Conservation (phyloP, 495 filamentous ascomycete species). For the Monascus purpureus region DNA sequence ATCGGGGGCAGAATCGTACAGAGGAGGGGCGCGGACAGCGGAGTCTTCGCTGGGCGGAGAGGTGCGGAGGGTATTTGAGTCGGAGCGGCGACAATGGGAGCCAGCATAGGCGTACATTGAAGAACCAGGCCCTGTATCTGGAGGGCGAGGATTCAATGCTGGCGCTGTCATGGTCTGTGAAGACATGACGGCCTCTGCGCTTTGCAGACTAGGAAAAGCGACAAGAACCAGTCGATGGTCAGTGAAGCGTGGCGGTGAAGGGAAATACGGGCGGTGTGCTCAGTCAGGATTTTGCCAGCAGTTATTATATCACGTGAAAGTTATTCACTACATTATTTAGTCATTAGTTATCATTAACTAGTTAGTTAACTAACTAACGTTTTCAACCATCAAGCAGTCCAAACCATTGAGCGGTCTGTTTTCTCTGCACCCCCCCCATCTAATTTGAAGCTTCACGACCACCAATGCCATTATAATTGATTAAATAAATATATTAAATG, state of each 20-base stretch:
- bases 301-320: neutral
- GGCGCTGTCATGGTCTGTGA: slow-evolving; percentile 45
- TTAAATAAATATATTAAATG: too few species aligned
- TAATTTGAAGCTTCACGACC: too few species aligned
- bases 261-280: slow-evolving; percentile 10
- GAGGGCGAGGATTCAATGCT: slow-evolving; percentile 37
- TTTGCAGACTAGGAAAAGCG: too few species aligned
- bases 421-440: too few species aligned
- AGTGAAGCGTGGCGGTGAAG: slow-evolving; percentile 7
- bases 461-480: too few species aligned
- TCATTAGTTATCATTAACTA: neutral
- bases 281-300: neutral
- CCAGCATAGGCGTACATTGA: slow-evolving; percentile 28
- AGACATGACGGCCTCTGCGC: slow-evolving; percentile 29
- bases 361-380: neutral
- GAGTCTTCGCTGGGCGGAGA: slow-evolving; percentile 27
- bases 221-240: too few species aligned
- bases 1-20: slow-evolving; percentile 32
- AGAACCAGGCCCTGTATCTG: slow-evolving; percentile 29
- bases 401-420: too few species aligned
- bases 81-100: slow-evolving; percentile 11
- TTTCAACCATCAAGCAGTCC: too few species aligned
- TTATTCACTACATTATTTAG: too few species aligned
- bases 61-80: slow-evolving; percentile 14
- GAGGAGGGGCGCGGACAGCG: slow-evolving; percentile 23